phyloP scores from a whole-genome alignment of 768 basidiomycete species.

The Sutorius australiensis region DNA sequence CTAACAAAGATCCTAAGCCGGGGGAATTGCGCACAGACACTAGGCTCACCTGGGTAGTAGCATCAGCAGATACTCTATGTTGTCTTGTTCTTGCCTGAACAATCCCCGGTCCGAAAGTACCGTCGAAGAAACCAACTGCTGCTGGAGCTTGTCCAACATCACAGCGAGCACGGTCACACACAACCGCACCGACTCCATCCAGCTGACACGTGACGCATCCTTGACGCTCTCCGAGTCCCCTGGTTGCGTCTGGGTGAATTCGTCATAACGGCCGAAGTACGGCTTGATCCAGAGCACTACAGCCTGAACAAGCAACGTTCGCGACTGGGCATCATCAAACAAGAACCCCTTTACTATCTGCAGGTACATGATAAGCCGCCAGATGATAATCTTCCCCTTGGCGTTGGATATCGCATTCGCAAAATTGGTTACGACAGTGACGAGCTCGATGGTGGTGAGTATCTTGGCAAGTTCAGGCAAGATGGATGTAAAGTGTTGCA shows the following conservation, averaged over 20 bases:
- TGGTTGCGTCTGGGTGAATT: slow-evolving; percentile 58
- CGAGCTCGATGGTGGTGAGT: slow-evolving; percentile 77
- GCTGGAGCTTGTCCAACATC: slow-evolving; percentile 87
- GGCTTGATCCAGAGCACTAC: slow-evolving; percentile 94
- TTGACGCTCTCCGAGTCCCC: slow-evolving; percentile 63
- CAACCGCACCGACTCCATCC: slow-evolving; percentile 89
- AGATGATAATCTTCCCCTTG: slow-evolving; percentile 86
- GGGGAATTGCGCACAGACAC: not conserved
- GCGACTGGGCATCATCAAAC: slow-evolving; percentile 78
- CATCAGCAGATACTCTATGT: slow-evolving; percentile 79
- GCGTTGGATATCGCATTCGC: slow-evolving; percentile 73
- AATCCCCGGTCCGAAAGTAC: slow-evolving; percentile 58
- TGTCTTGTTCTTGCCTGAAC: slow-evolving; percentile 82
- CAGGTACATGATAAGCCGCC: slow-evolving; percentile 92
- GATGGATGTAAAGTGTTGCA: slow-evolving; percentile 91
- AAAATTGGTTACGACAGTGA: slow-evolving; percentile 82
- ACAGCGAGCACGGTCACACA: slow-evolving; percentile 85
- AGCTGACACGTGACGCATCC: slow-evolving; percentile 75
- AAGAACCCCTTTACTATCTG: slow-evolving; percentile 87
- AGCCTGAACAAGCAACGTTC: slow-evolving; percentile 77
- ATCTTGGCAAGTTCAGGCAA: slow-evolving; percentile 83
- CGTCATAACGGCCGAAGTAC: slow-evolving; percentile 89
- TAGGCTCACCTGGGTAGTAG: slow-evolving; percentile 74
- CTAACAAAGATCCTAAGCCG: slow-evolving; percentile 36
- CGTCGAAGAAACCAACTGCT: slow-evolving; percentile 65